Base-by-base conservation (phyloP, 2,329 filamentous ascomycete species). In the Trichoderma sp. region DNA sequence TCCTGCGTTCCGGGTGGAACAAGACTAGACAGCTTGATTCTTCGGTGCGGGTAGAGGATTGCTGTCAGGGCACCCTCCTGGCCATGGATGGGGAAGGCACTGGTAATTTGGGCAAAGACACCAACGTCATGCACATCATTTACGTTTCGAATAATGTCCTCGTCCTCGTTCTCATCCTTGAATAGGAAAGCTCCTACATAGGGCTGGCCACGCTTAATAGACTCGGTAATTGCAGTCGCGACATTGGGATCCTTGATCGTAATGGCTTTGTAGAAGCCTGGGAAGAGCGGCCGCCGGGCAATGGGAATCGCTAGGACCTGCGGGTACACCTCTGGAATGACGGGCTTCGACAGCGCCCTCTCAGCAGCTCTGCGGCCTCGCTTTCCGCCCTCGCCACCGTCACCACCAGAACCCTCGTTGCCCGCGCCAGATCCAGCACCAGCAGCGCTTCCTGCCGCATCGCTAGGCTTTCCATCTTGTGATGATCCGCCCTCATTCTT, bases 221-320 rank as follows among this genome's bases (percentile, higher is more conserved):
- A 96, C 78, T 99, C 96, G 70, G 94, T 92, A 73, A 99, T 97
- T 27, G 96, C 96, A 49, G 90, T 89, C 16, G 94, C 92, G 43
- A 99, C 96, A 74, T 96, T 92, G 21, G 92, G 92, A 76, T 99
- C 94, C 77, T 93, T 91, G 74, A 99, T 97, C 4, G 95, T 99
- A 74, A 99, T 96, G 11, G 96, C 95, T 82, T 99, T 99, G 84
- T 99, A 99, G 81, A 98, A 99, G 1, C 96, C 96, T 1, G 96
- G 96, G 81, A 98, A 99, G 14, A 99, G 84, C 13, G 96, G 96
- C 65, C 96, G 88, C 79, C 96, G 94, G 33, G 93, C 92, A 75
- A 99, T 97, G 8, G 96, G 96, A 68, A 99, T 97, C 2, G 95
- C 95, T 87, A 99, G 93, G 68, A 99, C 94, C 79, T 98, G 96